A percentile compares a stretch with the other conserved stretches of the same genome.
Evolutionary conservation across 371 early-diverging fungal species (phyloP).

Genomic region (Batrachochytrium dendrobatidis): DNA sequence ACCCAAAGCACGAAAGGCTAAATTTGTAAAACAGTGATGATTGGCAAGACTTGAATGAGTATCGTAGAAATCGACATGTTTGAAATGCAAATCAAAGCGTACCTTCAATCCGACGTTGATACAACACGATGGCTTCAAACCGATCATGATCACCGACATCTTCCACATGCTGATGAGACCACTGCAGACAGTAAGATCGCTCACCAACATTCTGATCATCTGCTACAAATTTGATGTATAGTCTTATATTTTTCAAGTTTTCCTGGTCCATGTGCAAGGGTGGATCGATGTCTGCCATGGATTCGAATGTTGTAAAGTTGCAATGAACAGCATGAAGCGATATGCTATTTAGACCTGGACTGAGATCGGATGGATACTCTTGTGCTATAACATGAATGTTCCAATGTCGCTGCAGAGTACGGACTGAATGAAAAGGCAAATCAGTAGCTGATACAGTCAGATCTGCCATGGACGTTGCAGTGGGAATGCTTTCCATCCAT

Average conservation of each 20-base stretch:
- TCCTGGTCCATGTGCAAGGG: too few relatives aligned
- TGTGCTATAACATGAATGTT: conserved; percentile 17
- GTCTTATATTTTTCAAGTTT: too few relatives aligned
- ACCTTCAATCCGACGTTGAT: conserved; percentile 19
- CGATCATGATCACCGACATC: conserved; percentile 9
- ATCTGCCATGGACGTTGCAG: too few relatives aligned
- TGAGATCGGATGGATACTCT: conserved; percentile 14
- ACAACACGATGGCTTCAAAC: conserved; percentile 10
- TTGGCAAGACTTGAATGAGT: neutral
- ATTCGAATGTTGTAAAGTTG: conserved; percentile 19
- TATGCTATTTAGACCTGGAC: conserved; percentile 16
- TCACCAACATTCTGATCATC: conserved; percentile 9
- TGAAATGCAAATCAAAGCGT: neutral
- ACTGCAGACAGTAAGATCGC: conserved; percentile 7
- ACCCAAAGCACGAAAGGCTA: conserved; percentile 74
- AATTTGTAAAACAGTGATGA: neutral
- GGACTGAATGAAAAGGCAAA: too few relatives aligned
- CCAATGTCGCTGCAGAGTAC: too few relatives aligned
- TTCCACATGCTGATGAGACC: conserved; percentile 5
- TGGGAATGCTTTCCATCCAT: too few relatives aligned
- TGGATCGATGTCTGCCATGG: neutral
- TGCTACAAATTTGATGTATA: conserved; percentile 4
- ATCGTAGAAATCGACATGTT: neutral
- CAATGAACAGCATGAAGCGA: conserved; percentile 11
- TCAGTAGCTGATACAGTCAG: too few relatives aligned